A percentile compares a stretch with the other conserved stretches of the same genome.
Evolutionary conservation across 1,284 basidiomycete genomes (phyloP).

Genomic region (Malassezia cuniculi): DNA sequence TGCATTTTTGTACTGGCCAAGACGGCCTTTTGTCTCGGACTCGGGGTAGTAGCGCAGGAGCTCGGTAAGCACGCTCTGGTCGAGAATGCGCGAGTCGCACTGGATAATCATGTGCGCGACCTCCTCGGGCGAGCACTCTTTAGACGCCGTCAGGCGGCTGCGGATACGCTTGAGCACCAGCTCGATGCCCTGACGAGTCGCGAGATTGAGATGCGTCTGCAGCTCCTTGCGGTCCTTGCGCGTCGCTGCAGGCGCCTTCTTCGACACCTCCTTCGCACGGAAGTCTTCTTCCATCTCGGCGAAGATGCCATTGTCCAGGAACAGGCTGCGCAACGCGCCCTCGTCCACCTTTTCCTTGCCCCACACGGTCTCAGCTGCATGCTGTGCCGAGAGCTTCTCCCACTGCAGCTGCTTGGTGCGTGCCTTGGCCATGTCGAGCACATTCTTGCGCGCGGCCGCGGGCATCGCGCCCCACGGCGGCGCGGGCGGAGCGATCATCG

Average conservation of each 20-base stretch:
- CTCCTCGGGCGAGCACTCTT: slow-evolving; percentile 42
- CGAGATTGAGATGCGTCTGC: slow-evolving; percentile 39
- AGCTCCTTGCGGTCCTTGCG: slow-evolving; percentile 46
- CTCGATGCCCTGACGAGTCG: slow-evolving; percentile 32
- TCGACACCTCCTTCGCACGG: slow-evolving; percentile 78
- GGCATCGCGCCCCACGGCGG: slow-evolving; percentile 10
- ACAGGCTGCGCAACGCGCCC: slow-evolving; percentile 18
- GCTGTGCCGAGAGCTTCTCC: slow-evolving; percentile 58
- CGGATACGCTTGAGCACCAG: slow-evolving; percentile 21
- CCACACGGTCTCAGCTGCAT: slow-evolving; percentile 43
- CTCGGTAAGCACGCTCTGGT: slow-evolving; percentile 42
- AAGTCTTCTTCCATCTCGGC: slow-evolving; percentile 96
- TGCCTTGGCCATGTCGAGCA: slow-evolving; percentile 66
- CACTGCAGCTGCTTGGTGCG: slow-evolving; percentile 98
- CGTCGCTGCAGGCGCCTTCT: slow-evolving; percentile 36
- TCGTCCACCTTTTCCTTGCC: slow-evolving; percentile 28
- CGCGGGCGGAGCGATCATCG: slow-evolving; percentile 38
- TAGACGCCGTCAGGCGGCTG: slow-evolving; percentile 22
- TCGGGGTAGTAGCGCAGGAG: slow-evolving; percentile 42
- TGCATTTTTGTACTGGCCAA: slow-evolving; percentile 60
- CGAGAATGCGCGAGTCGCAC: slow-evolving; percentile 39
- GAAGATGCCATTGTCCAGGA: slow-evolving; percentile 59
- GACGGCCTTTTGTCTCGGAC: slow-evolving; percentile 42
- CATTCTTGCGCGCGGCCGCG: slow-evolving; percentile 65
- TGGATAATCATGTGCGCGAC: slow-evolving; percentile 42